Evolutionary conservation across 1,284 basidiomycete genomes (phyloP).

Genomic region (Paramarasmius palmivorus): DNA sequence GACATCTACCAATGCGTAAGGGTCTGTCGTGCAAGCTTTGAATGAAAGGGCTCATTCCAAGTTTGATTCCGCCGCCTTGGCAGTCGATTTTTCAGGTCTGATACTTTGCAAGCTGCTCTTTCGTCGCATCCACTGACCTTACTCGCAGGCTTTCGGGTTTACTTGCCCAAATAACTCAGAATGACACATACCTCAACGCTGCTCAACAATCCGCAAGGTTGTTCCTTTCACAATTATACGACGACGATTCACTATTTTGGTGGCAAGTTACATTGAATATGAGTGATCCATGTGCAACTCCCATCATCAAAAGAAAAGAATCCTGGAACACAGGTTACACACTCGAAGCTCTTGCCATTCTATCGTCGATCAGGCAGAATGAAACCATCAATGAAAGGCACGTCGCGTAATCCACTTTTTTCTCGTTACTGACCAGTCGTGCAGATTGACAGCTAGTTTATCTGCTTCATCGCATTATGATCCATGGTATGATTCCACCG

Average conservation of each 20-base stretch:
- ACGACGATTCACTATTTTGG: not conserved
- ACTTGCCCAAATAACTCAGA: slow-evolving; percentile 6
- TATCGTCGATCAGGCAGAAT: slow-evolving; percentile 1
- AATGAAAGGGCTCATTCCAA: too few species aligned
- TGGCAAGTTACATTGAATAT: not conserved
- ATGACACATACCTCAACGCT: slow-evolving; percentile 5
- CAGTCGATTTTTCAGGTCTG: too few species aligned
- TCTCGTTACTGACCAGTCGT: too few species aligned
- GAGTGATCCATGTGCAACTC: not conserved
- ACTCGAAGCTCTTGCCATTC: slow-evolving; percentile 12
- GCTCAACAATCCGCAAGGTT: slow-evolving; percentile 5
- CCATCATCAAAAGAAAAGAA: not conserved
- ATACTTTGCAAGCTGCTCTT: too few species aligned
- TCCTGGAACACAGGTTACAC: slow-evolving; percentile 9
- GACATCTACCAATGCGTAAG: not conserved
- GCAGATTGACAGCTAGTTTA: too few species aligned
- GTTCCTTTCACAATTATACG: slow-evolving; percentile 4
- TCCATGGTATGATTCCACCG: too few species aligned
- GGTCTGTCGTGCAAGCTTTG: not conserved
- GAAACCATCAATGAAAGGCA: not conserved
- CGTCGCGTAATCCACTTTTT: too few species aligned
- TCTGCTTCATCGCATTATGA: too few species aligned
- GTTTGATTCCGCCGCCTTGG: too few species aligned
- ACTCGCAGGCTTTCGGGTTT: slow-evolving; percentile 7
- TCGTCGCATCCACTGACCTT: not conserved